These are phyloP conservation scores for Salvia sclarea DNA, from an alignment of 305 asterid genomes.

Conservation along the genomic window DNA sequence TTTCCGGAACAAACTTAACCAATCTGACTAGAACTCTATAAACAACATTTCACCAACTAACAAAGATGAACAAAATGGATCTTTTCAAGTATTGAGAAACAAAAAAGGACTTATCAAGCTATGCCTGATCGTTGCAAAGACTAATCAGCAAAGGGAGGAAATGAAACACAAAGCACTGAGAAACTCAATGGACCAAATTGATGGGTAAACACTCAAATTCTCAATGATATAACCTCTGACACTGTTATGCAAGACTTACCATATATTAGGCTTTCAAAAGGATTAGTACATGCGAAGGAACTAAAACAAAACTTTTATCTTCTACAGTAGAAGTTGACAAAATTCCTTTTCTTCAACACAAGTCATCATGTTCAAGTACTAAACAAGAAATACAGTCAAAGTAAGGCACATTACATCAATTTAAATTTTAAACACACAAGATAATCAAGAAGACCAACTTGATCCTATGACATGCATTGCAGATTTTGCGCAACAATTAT, in stretches of 20 bases:
- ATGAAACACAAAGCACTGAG: neutral
- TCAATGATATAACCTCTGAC: neutral
- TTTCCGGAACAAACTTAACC: neutral
- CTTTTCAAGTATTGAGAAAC: neutral
- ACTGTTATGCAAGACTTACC: neutral
- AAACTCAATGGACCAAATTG: conserved; percentile 1
- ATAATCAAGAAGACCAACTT: neutral
- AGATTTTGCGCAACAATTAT: no score
- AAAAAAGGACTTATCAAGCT: neutral
- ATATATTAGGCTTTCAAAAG: neutral
- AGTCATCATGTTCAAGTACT: neutral
- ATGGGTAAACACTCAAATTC: neutral
- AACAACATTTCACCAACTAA: neutral
- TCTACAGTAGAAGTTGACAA: neutral
- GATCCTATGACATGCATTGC: neutral
- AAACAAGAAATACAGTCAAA: neutral
- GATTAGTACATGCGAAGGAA: neutral
- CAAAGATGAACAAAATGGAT: neutral
- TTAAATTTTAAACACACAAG: neutral
- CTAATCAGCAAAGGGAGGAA: neutral
- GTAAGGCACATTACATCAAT: neutral
- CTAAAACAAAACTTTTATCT: neutral
- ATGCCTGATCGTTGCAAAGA: neutral
- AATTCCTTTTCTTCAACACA: neutral
- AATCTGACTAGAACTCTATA: neutral